Evolutionary conservation across 768 basidiomycete species (phyloP).

Genomic region (Gloeostereum incarnatum): DNA sequence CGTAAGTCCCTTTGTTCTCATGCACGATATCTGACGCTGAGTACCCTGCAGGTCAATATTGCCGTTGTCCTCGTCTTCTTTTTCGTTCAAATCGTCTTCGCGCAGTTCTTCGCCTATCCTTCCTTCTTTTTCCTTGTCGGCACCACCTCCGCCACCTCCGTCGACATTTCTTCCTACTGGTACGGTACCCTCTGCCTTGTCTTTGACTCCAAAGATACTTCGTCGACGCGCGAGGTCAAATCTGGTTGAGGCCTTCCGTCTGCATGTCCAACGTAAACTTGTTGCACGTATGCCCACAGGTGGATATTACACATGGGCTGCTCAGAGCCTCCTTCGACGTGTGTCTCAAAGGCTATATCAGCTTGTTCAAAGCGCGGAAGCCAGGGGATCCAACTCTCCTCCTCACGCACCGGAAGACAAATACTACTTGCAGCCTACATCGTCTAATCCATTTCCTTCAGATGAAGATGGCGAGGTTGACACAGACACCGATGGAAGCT

Average conservation of each 20-base stretch:
- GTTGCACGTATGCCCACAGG: conserved; percentile 18
- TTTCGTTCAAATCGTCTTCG: conserved; percentile 8
- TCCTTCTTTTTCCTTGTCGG: conserved; percentile 9
- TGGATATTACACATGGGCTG: conserved; percentile 46
- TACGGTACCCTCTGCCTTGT: conserved; percentile 14
- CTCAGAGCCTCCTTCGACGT: conserved; percentile 41
- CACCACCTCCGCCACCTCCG: conserved; percentile 19
- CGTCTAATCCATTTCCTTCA: conserved; percentile 21
- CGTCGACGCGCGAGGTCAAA: conserved; percentile 57
- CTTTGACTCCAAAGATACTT: conserved; percentile 28
- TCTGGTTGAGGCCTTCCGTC: conserved; percentile 59
- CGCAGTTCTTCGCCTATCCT: conserved; percentile 13
- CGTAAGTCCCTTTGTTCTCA: conserved; percentile 26
- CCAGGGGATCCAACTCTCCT: conserved; percentile 7
- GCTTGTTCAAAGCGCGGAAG: conserved; percentile 25
- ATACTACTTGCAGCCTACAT: conserved; percentile 13
- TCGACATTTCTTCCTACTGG: conserved; percentile 13
- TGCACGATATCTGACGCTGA: not conserved
- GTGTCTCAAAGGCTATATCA: conserved; percentile 32
- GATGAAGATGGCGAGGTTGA: conserved; percentile 29
- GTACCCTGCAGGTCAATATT: conserved; percentile 15
- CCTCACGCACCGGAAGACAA: conserved; percentile 15
- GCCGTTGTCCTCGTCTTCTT: conserved; percentile 22
- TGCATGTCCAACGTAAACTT: conserved; percentile 49
- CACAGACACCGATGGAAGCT: conserved; percentile 40